phyloP scores from a whole-genome alignment of 192 early-diverging fungal genomes.

The Mortierella antarctica region DNA sequence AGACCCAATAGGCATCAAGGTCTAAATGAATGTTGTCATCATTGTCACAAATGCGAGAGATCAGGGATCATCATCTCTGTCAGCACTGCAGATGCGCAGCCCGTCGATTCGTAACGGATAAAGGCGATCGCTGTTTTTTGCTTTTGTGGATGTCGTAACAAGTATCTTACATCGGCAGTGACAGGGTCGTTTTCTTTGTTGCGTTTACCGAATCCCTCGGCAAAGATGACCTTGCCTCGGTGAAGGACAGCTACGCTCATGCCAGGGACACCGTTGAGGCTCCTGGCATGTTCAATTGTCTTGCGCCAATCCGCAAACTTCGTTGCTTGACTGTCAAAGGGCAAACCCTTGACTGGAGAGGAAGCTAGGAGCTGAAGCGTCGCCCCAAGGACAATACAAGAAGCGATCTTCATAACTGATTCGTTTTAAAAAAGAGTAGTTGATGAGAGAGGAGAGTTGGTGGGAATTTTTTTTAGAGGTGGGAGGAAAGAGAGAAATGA shows the following conservation, averaged over 20 bases:
- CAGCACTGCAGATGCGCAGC: neutral
- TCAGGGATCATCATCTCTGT: neutral
- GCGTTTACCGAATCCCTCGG: slow-evolving; percentile 25
- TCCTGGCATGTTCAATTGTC: slow-evolving; percentile 12
- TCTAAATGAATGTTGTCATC: slow-evolving; percentile 1
- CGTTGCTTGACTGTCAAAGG: no score
- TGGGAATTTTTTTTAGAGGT: no score
- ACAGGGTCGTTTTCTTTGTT: slow-evolving; percentile 16
- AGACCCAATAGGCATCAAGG: slow-evolving; percentile 26
- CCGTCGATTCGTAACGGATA: neutral
- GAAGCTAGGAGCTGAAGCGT: no score
- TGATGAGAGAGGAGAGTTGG: no score
- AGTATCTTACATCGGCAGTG: slow-evolving; percentile 15
- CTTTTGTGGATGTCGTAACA: neutral
- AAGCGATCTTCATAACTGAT: no score
- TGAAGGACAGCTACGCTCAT: slow-evolving; percentile 21
- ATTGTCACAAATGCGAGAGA: neutral
- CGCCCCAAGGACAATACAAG: no score
- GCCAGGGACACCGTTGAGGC: slow-evolving; percentile 6
- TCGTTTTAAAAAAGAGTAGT: no score
- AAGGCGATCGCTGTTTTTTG: neutral
- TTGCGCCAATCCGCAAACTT: neutral
- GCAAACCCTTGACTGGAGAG: no score
- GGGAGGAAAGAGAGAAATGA: no score
- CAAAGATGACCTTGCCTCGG: slow-evolving; percentile 27